Base-by-base conservation (phyloP, 768 basidiomycete genomes). In the Lactarius pseudohatsudake region DNA sequence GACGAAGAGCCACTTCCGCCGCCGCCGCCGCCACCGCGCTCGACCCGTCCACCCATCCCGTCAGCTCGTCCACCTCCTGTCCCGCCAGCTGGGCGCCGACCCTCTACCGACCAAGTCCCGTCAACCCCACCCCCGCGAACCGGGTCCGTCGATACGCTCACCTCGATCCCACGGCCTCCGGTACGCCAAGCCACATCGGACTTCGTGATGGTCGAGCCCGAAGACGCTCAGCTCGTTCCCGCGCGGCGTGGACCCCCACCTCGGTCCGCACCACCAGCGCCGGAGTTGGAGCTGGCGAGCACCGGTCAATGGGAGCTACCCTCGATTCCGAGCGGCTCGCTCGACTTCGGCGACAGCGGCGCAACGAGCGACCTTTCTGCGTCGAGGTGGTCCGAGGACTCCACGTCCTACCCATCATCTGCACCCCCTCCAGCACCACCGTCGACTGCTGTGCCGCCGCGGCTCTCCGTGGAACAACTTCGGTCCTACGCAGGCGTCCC, bases 301-400 rank as follows among this genome's bases (percentile, higher is more conserved):
- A 80, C 80, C 28, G 59, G 67, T 8, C 86, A 85, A 69, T 89
- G 87, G 88, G 90, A 90, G 68, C 75, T 88, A 6, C 85, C 89
- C 0, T 79, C 81, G 8, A 86, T 89, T 58, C 84, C 86, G 1
- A 83, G 79, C 22, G 79, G 82, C 2, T 74, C 77, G 5, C 73
- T 89, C 26, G 87, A 87, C 66, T 84, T 88, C 58, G 82, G 81
- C 2, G 77, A 77, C 0, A 50, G 45, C 34, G 58, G 61, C 11
- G 50, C 50, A 7, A 82, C 84, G 53, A 74, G 70, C 18, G 83
- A 82, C 64, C 57, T 89, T 60, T 85, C 87, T 2, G 75, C 83
- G 62, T 84, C 86, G 5, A 72, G 67, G 38, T 90, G 87, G 87
- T 84, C 86, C 1, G 87, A 89, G 67, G 85, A 83, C 53, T 80